A percentile compares a stretch with the other conserved stretches of the same genome.
These are phyloP conservation scores for Seiridium cupressi DNA, from an alignment of 2,329 filamentous ascomycete genomes.

Conservation along the genomic window DNA sequence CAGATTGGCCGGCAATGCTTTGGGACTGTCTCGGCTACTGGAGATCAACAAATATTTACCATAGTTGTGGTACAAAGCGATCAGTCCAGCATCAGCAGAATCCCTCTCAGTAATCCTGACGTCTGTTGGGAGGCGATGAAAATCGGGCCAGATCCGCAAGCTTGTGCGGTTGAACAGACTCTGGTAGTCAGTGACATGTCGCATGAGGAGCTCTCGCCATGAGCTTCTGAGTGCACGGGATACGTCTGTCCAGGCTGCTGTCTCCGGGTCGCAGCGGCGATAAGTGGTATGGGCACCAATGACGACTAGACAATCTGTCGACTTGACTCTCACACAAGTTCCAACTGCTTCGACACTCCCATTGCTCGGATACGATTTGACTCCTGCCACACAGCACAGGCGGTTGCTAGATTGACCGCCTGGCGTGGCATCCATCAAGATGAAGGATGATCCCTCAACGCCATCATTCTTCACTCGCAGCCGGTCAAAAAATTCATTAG, in stretches of 20 bases:
- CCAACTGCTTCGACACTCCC: slow-evolving; percentile 29
- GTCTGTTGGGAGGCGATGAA: slow-evolving; percentile 14
- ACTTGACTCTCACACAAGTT: slow-evolving; percentile 33
- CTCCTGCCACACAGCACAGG: slow-evolving; percentile 28
- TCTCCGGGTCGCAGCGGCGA: slow-evolving; percentile 25
- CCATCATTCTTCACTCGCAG: slow-evolving; percentile 20
- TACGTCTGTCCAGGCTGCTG: slow-evolving; percentile 24
- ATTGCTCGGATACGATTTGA: slow-evolving; percentile 7
- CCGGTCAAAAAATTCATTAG: slow-evolving; percentile 40
- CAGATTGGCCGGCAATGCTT: slow-evolving; percentile 36
- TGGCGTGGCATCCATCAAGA: slow-evolving; percentile 35
- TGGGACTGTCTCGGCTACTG: slow-evolving; percentile 9
- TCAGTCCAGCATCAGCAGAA: slow-evolving; percentile 19
- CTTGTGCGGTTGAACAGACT: slow-evolving; percentile 18
- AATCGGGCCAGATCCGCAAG: slow-evolving; percentile 23
- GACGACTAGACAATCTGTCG: slow-evolving; percentile 31
- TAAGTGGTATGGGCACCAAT: slow-evolving; percentile 39
- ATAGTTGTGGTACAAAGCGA: slow-evolving; percentile 16
- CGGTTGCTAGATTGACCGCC: slow-evolving; percentile 32
- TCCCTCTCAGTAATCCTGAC: slow-evolving; percentile 13
- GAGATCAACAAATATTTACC: slow-evolving; percentile 17
- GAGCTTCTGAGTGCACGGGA: slow-evolving; percentile 12
- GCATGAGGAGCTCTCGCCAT: slow-evolving; percentile 16
- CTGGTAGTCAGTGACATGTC: slow-evolving; percentile 19
- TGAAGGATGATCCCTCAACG: slow-evolving; percentile 12